These are phyloP conservation scores for Coelastrella sp. DNA, from an alignment of 139 green algal species.

Conservation along the genomic window DNA sequence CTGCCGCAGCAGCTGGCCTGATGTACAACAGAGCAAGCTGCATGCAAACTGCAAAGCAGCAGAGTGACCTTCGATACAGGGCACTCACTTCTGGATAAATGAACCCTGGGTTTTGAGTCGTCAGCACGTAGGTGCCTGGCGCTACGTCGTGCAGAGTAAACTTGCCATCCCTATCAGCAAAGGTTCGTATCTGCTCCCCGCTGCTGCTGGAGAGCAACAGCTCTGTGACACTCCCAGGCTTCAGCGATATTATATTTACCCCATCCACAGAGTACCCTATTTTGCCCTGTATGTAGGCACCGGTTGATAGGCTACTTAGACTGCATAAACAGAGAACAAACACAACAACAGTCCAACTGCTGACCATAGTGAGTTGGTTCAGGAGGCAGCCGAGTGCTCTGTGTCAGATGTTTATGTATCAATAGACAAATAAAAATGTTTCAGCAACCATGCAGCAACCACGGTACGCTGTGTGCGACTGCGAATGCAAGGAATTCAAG, in stretches of 20 bases:
- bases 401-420: too few species aligned
- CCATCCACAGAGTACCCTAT: slow-evolving; percentile 30
- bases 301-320: neutral
- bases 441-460: too few species aligned
- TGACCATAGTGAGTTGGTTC: neutral
- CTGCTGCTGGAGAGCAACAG: slow-evolving; percentile 37
- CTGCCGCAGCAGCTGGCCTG: too few species aligned
- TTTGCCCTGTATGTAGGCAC: slow-evolving; percentile 23
- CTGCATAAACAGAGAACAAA: neutral
- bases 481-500: too few species aligned
- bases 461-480: too few species aligned
- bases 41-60: neutral
- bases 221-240: slow-evolving; percentile 27
- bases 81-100: slow-evolving; percentile 56
- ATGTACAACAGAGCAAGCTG: too few species aligned
- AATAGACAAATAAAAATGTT: too few species aligned
- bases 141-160: slow-evolving; percentile 53
- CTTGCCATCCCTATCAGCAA: slow-evolving; percentile 47
- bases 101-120: slow-evolving; percentile 31
- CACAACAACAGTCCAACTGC: neutral
- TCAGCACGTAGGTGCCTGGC: slow-evolving; percentile 51
- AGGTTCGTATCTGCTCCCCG: slow-evolving; percentile 48
- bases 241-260: slow-evolving; percentile 21
- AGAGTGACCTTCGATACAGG: neutral
- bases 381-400: neutral